phyloP scores from a whole-genome alignment of 1,284 basidiomycete species.

The Heimioporus retisporus region DNA sequence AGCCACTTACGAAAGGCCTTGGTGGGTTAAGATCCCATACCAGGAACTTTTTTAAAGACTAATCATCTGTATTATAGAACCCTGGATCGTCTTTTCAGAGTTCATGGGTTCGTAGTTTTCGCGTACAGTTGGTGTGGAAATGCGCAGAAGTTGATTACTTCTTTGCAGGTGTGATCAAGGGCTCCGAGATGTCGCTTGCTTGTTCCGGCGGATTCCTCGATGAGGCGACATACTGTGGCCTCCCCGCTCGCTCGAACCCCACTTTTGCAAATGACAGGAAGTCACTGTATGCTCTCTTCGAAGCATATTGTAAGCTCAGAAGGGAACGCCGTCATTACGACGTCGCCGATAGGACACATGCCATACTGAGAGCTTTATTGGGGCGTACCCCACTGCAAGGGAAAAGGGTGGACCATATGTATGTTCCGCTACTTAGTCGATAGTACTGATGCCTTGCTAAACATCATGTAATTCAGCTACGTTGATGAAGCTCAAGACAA shows the following conservation, averaged over 20 bases:
- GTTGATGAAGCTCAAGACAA: conserved; percentile 83
- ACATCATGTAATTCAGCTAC: conserved; percentile 55
- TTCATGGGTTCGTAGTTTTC: conserved; percentile 60
- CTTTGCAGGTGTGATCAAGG: conserved; percentile 70
- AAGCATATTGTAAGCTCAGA: conserved; percentile 62
- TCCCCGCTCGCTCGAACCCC: conserved; percentile 63
- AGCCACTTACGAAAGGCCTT: conserved; percentile 62
- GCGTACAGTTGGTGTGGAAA: neutral
- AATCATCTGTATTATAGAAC: conserved; percentile 51
- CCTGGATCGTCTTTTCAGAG: conserved; percentile 74
- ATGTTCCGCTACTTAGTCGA: conserved; percentile 28
- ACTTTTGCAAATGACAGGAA: conserved; percentile 63
- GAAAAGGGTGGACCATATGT: conserved; percentile 68
- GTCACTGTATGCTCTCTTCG: conserved; percentile 66
- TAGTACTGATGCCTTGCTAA: conserved; percentile 5
- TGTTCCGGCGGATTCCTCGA: conserved; percentile 53
- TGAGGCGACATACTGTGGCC: conserved; percentile 53
- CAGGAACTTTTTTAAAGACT: neutral
- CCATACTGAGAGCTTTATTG: conserved; percentile 55
- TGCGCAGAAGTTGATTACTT: neutral
- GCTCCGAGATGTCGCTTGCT: conserved; percentile 62
- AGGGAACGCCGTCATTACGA: conserved; percentile 60
- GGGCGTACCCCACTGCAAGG: conserved; percentile 46
- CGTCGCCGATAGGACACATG: conserved; percentile 73
- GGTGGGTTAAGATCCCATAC: conserved; percentile 48